phyloP scores from a whole-genome alignment of 1,284 basidiomycete species.

The Ganoderma sp. region DNA sequence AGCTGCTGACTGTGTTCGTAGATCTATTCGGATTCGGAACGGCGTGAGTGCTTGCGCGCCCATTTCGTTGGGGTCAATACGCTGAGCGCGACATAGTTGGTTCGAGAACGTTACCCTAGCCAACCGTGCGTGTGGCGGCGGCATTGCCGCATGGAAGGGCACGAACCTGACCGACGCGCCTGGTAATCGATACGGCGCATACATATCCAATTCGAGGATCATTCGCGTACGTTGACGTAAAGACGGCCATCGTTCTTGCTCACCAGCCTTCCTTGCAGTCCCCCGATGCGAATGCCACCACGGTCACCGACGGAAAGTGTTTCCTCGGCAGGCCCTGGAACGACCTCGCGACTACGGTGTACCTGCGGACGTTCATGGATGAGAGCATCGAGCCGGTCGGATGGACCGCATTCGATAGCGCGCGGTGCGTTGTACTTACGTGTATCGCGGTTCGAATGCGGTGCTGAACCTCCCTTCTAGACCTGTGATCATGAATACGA shows the following conservation, averaged over 20 bases:
- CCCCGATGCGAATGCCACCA: conserved; percentile 60
- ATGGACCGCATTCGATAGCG: conserved; percentile 56
- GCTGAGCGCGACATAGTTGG: conserved; percentile 48
- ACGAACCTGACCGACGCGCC: conserved; percentile 59
- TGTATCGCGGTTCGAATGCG: neutral
- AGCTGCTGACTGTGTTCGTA: neutral
- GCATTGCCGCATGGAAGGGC: conserved; percentile 66
- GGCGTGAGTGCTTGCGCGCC: conserved; percentile 46
- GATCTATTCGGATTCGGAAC: conserved; percentile 43
- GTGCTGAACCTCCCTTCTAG: conserved; percentile 37
- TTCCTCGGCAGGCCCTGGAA: conserved; percentile 72
- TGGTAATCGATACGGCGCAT: conserved; percentile 63
- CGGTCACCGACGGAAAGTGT: conserved; percentile 52
- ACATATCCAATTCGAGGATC: conserved; percentile 61
- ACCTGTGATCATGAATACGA: conserved; percentile 56
- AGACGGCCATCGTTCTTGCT: neutral
- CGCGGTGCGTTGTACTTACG: conserved; percentile 41
- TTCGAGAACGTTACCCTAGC: conserved; percentile 65
- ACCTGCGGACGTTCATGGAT: conserved; percentile 63
- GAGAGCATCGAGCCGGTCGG: conserved; percentile 57
- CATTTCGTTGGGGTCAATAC: neutral
- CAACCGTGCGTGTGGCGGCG: conserved; percentile 67
- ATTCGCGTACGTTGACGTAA: conserved; percentile 48
- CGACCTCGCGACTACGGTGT: conserved; percentile 60
- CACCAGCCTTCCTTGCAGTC: conserved; percentile 47